phyloP scores from a whole-genome alignment of 441 rosid species.

The Pelargonium australe region DNA sequence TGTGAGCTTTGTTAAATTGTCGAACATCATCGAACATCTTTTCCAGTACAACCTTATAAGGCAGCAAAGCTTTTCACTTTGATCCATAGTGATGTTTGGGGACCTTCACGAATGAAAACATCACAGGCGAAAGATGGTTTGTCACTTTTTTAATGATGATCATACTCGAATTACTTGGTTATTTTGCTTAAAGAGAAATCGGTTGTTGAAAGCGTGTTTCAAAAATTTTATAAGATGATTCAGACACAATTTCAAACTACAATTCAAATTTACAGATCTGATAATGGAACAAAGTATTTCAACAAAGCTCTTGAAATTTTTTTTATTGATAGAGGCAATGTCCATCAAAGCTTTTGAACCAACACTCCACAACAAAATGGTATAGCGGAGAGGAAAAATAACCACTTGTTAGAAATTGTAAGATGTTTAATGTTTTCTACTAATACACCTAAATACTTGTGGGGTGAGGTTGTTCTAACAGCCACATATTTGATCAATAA shows the following conservation, averaged over 20 bases:
- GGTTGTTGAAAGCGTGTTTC: no score
- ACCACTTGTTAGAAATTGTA: no score
- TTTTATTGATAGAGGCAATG: background rate
- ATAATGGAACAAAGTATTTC: no score
- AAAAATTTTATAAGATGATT: no score
- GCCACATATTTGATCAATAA: no score
- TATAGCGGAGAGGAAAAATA: background rate
- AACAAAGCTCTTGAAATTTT: background rate
- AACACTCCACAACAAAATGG: background rate
- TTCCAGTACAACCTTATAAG: background rate
- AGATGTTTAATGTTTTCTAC: no score
- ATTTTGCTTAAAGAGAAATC: no score
- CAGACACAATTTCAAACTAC: no score
- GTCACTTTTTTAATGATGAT: background rate
- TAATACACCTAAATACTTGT: no score
- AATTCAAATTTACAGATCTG: no score
- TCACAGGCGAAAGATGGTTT: background rate
- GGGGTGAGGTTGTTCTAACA: no score
- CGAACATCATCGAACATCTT: background rate
- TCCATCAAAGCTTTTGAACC: background rate
- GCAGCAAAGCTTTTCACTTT: background rate
- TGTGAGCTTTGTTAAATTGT: background rate
- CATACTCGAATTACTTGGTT: background rate
- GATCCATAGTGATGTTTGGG: constrained; percentile 8
- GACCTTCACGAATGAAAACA: background rate